Evolutionary conservation across 345 rosid genomes (phyloP), one percentile per base, ranked within the genome.

Genomic region (Eucalyptus marginata): DNA sequence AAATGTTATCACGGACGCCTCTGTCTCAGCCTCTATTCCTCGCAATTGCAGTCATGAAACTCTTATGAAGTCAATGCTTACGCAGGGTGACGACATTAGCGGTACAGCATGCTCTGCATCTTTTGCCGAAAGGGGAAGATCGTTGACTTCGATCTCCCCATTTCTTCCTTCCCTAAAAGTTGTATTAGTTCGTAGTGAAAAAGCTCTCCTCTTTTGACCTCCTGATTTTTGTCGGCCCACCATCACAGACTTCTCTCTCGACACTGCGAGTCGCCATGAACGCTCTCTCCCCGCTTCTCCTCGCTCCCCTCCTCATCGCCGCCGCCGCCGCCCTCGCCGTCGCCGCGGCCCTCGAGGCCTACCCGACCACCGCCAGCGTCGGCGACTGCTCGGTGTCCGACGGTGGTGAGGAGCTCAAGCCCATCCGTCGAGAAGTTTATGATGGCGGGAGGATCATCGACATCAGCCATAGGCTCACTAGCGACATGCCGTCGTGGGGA

Each of bases 381-480:
- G 20, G 51, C 49, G 91, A 83, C 27, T 87, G 89, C 87, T 83
- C 66, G 87, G 40, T 44, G 54, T 33, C 89, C 83, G 51, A 49
- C 44, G 87, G 83, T 87, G 89, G 47, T 62, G 84, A 46, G 20
- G 86, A 36, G 86, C 86, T 86, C 7, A 68, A 36, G 49, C 92
- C 93, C 13, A 54, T 18, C 46, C 90, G 90, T n/a, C 89, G 91
- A 24, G 93, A 92, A 79, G 87, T 90, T n/a, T 91, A 92, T 62
- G 91, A 89, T 1, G 87, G 88, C 64, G 93, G 93, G 13, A 90
- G 91, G 88, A 93, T 95, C 71, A 88, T 90, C 51, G 97, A 95
- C 49, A 91, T 93, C 36, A 93, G 94, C 64, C 96, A 93, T 87
- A 86, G 88, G 81, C 86, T 90, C 36, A 89, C 86, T 33, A 27